Conservation (phyloP, 116 monocot species). For the Dioscorea cayenensis region DNA sequence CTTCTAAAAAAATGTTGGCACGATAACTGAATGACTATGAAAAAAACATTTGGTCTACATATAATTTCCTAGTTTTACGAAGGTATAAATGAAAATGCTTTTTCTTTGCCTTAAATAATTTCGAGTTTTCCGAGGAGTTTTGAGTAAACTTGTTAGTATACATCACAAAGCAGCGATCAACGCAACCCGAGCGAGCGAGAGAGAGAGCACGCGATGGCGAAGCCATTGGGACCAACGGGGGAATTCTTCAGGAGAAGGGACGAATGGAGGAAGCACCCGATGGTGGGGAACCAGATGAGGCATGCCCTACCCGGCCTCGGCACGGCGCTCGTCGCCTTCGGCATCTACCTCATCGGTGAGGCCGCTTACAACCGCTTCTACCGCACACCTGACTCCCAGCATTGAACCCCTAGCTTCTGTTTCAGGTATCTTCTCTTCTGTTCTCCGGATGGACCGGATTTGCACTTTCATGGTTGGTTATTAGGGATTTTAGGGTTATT, state of each 20-base stretch:
- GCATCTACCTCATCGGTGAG: slow-evolving; percentile 82
- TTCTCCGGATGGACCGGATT: too few relatives aligned
- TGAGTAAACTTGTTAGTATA: too few relatives aligned
- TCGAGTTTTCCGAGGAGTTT: too few relatives aligned
- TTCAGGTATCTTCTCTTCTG: not conserved
- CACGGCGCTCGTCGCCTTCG: slow-evolving; percentile 85
- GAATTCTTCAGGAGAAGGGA: slow-evolving; percentile 89
- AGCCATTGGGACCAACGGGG: slow-evolving; percentile 76
- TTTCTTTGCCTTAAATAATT: too few relatives aligned
- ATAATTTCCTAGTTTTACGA: too few relatives aligned
- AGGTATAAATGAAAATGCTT: too few relatives aligned
- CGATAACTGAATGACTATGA: too few relatives aligned
- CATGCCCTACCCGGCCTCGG: slow-evolving; percentile 78
- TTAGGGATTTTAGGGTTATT: too few relatives aligned
- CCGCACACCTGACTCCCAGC: slow-evolving; percentile 28
- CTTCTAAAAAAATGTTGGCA: too few relatives aligned
- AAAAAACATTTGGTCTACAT: too few relatives aligned
- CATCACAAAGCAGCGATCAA: not conserved
- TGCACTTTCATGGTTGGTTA: too few relatives aligned
- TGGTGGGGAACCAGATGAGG: slow-evolving; percentile 51
- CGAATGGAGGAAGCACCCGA: slow-evolving; percentile 92
- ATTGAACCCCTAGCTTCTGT: not conserved
- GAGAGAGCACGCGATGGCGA: slow-evolving; percentile 31
- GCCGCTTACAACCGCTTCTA: slow-evolving; percentile 65
- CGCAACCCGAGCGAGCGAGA: not conserved